phyloP scores from a whole-genome alignment of 83 land plant genomes.

The Thuja plicata region DNA sequence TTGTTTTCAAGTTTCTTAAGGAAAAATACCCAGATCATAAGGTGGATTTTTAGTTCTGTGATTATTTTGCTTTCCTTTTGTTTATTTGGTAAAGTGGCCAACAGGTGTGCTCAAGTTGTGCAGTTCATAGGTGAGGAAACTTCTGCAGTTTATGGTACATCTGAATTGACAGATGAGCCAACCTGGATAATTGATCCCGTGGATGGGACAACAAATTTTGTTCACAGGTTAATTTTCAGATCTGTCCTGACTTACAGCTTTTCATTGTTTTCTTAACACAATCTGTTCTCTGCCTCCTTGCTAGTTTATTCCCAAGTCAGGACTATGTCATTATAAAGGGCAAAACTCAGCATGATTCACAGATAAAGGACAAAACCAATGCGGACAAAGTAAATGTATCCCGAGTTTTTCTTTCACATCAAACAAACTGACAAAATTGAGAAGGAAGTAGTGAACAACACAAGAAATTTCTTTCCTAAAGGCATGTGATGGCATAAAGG shows the following conservation, averaged over 20 bases:
- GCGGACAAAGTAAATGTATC: too few species aligned
- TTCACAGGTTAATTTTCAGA: conserved; percentile 56
- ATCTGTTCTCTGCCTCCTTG: not conserved
- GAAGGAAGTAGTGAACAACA: too few species aligned
- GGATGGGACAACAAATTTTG: conserved; percentile 98
- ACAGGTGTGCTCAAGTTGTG: not conserved
- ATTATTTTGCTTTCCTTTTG: not conserved
- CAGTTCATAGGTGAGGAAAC: conserved; percentile 98
- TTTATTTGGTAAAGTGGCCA: conserved; percentile 5
- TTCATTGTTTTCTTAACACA: not conserved
- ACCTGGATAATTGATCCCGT: conserved; percentile 98
- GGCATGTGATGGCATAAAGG: too few species aligned
- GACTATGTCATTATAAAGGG: too few species aligned
- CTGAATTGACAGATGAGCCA: conserved; percentile 74
- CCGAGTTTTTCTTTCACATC: too few species aligned
- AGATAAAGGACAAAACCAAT: too few species aligned
- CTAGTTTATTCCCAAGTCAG: too few species aligned
- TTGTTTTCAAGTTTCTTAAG: conserved; percentile 70
- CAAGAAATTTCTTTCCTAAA: too few species aligned
- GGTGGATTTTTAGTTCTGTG: conserved; percentile 34
- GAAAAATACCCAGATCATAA: conserved; percentile 66
- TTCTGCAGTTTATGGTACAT: conserved; percentile 66
- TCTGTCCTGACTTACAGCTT: not conserved
- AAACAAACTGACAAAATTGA: too few species aligned
- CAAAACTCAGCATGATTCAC: too few species aligned